A percentile compares a stretch with the other conserved stretches of the same genome.
Evolutionary conservation across 192 early-diverging fungal genomes (phyloP).

Genomic region (Umbelopsis sp.): DNA sequence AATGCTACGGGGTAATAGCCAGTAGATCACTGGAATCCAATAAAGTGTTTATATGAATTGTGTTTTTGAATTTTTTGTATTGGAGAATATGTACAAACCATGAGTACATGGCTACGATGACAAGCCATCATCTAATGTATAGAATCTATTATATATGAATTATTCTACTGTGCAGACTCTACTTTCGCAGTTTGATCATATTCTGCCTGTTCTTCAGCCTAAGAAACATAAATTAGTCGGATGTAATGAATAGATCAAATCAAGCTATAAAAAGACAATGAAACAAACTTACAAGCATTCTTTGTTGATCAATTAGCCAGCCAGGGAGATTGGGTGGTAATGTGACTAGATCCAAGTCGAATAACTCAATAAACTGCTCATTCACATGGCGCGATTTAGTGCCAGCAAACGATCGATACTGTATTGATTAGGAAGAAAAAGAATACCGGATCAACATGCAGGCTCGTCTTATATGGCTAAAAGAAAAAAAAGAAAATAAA

Average conservation of each 20-base stretch:
- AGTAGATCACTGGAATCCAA: constrained; percentile 13
- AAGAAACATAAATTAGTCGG: neutral
- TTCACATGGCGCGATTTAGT: constrained; percentile 84
- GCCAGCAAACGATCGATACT: constrained; percentile 93
- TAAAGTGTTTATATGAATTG: constrained; percentile 6
- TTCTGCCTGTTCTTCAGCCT: constrained; percentile 10
- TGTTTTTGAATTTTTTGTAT: neutral
- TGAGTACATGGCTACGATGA: neutral
- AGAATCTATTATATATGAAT: neutral
- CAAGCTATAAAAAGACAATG: too few species aligned
- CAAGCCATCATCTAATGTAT: neutral
- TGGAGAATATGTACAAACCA: neutral
- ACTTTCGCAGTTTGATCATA: neutral
- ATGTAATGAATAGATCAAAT: neutral
- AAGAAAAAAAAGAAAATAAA: neutral
- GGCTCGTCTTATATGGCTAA: neutral
- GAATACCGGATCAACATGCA: constrained; percentile 3
- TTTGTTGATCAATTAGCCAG: constrained; percentile 79
- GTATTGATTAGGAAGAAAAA: neutral
- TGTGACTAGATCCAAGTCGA: constrained; percentile 89
- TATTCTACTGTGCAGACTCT: neutral
- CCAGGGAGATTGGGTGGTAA: constrained; percentile 73
- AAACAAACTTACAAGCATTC: constrained; percentile 55
- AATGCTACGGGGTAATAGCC: constrained; percentile 46
- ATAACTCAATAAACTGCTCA: constrained; percentile 96